A percentile compares a stretch with the other conserved stretches of the same genome.
These are phyloP conservation scores for Juncus inflexus DNA, from an alignment of 176 grass and related monocot species.

Conservation along the genomic window DNA sequence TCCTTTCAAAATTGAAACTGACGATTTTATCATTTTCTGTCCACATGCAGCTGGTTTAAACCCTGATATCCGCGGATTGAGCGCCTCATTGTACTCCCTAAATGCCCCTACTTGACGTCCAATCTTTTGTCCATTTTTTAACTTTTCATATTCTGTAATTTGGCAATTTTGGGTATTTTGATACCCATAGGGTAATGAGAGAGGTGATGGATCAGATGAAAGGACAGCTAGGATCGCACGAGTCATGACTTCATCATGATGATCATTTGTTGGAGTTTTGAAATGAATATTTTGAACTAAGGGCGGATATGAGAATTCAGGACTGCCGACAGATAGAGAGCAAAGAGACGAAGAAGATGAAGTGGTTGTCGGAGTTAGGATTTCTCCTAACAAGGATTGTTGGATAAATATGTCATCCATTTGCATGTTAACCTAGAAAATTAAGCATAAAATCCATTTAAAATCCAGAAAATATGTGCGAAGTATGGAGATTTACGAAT, in stretches of 20 bases:
- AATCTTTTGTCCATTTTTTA: too few relatives aligned
- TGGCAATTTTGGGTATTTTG: slow-evolving; percentile 6
- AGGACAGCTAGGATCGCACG: slow-evolving; percentile 49
- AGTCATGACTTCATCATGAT: slow-evolving; percentile 9
- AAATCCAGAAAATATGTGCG: too few relatives aligned
- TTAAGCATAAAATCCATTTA: not conserved
- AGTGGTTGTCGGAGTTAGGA: not conserved
- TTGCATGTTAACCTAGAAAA: not conserved
- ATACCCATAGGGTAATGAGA: slow-evolving; percentile 1
- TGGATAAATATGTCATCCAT: slow-evolving; percentile 16
- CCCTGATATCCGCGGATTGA: slow-evolving; percentile 13
- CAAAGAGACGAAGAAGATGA: slow-evolving; percentile 43
- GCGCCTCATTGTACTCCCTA: slow-evolving; percentile 41
- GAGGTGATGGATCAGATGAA: slow-evolving; percentile 17
- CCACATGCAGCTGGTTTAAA: slow-evolving; percentile 9
- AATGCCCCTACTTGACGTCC: slow-evolving; percentile 30
- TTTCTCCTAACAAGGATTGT: not conserved
- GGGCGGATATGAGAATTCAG: slow-evolving; percentile 37
- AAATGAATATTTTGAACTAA: slow-evolving; percentile 7
- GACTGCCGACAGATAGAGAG: slow-evolving; percentile 47
- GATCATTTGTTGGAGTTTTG: not conserved
- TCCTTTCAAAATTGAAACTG: slow-evolving; percentile 28
- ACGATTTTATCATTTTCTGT: slow-evolving; percentile 59
- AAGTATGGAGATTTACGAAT: too few relatives aligned
- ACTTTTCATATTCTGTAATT: not conserved